Evolutionary conservation across 768 basidiomycete genomes (phyloP), one percentile per base, ranked within the genome.

Genomic region (Calocybe gangraenosa): DNA sequence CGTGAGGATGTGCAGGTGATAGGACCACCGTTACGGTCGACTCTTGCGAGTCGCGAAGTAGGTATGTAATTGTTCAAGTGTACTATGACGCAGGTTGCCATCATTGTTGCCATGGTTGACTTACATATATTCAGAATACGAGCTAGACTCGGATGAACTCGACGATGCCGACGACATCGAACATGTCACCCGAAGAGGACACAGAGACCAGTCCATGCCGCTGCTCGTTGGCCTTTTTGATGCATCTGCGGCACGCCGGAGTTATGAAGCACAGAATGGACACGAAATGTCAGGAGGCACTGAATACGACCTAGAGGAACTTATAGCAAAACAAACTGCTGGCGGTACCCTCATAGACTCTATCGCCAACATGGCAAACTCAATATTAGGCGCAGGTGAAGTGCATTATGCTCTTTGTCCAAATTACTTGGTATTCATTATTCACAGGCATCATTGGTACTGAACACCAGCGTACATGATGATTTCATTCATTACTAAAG

Each of bases 301-400:
- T 37, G 51, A 75, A 30, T 52, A 86, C 44, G 74, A 92, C 67
- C 62, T 93, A 57, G 78, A 93, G 46, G 82, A 84, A 49, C 65
- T 94, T 22, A 79, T 82, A 34, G 73, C 75, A 17, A 85, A 85
- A 61, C 70, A 72, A 36, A 71, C 65, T 31, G 76, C 81, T 0
- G 87, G 89, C 36, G 88, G 90, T 17, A 81, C 83, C 0, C 65
- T 92, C 69, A 8, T 91, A 1, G 82, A 89, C 57, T 91, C 88
- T 7, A 75, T 90, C 47, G 86, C 89, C 17, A 89, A 94, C 61
- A 96, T 96, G 95, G 88, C 92, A 17, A 97, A 98, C 60, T 92
- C 90, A 1, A 96, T 98, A 25, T 68, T 97, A 11, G 94, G 94
- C 34, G 94, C 94, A 58, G 93, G 92, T 79, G 65, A 68, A 70